Evolutionary conservation across 2,329 filamentous ascomycete genomes (phyloP), one percentile per base, ranked within the genome.

Genomic region (Xylaria digitata): DNA sequence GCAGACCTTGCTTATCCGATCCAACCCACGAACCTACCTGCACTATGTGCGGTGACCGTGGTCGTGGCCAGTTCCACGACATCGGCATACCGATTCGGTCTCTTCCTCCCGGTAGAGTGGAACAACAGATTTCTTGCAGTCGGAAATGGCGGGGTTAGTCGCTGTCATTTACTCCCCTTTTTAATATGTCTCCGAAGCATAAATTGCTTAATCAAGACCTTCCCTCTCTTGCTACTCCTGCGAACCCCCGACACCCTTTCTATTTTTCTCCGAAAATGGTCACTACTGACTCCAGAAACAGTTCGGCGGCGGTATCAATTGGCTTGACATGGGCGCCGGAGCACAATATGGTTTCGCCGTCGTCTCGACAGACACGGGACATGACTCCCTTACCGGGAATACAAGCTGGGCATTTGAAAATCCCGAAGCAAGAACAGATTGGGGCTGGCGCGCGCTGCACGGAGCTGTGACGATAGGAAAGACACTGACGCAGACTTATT

Each of bases 381-480:
- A 84, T 67, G 78, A 74, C 56, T 81, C 80, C 0, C 70, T 72
- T 0, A 34, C 70, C 2, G 23, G 52, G 0, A 77, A 81, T 58
- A 63, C 73, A 7, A 66, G 69, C 42, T 84, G 82, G 82, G 82
- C 80, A 1, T 70, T 81, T 3, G 70, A 77, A 32, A 72, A 78
- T n/a, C 73, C 78, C 5, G 80, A 81, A 30, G 69, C 66, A 34
- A 72, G 72, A 34, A 72, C 71, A 6, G 80, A 82, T 63, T 83
- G 80, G 75, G 79, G 79, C 8, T 79, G 75, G 71, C 76, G 80
- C 2, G 75, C 80, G 4, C 60, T 81, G n/a, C 86, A 88, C 70
- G 83, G 82, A 7, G 82, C 83, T 0, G 80, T 85, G 3, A 79
- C 79, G 2, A 68, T 83, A 7, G 82, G 82, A 6, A 87, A 87